phyloP scores from a whole-genome alignment of 1,139 yeast genomes.

The Nakaseomyces kungkrabaensis region DNA sequence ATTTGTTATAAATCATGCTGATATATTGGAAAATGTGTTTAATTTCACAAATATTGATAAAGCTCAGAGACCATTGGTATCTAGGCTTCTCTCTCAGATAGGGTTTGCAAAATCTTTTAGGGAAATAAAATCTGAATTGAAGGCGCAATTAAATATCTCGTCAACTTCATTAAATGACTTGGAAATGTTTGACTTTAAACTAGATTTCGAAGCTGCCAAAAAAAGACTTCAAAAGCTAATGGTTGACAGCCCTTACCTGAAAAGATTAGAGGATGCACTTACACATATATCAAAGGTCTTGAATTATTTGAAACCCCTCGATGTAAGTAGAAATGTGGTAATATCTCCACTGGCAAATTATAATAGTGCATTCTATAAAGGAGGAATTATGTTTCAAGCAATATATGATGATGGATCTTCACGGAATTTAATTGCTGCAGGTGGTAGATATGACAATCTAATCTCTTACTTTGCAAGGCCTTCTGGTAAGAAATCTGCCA shows the following conservation, averaged over 20 bases:
- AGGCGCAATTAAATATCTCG: conserved; percentile 65
- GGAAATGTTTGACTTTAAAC: conserved; percentile 66
- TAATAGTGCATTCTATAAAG: conserved; percentile 64
- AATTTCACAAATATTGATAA: conserved; percentile 71
- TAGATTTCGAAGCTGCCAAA: conserved; percentile 55
- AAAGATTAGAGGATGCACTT: conserved; percentile 53
- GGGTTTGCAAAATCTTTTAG: conserved; percentile 61
- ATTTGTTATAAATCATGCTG: conserved; percentile 69
- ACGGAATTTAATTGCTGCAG: conserved; percentile 59
- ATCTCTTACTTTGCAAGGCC: conserved; percentile 53
- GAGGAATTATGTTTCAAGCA: conserved; percentile 84
- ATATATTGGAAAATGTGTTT: conserved; percentile 61
- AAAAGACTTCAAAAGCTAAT: conserved; percentile 54
- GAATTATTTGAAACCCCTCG: conserved; percentile 45
- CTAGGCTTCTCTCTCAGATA: conserved; percentile 61
- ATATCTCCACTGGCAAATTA: conserved; percentile 73
- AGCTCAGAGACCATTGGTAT: conserved; percentile 57
- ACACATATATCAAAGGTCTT: conserved; percentile 50
- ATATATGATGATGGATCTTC: conserved; percentile 45
- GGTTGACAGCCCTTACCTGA: conserved; percentile 62
- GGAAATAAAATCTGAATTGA: conserved; percentile 54
- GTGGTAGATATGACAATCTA: conserved; percentile 80
- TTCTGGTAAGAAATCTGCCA: conserved; percentile 32
- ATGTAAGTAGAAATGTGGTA: conserved; percentile 42
- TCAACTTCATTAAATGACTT: conserved; percentile 75